phyloP scores from a whole-genome alignment of 1,284 basidiomycete species.

The Mycosarcoma maydis region DNA sequence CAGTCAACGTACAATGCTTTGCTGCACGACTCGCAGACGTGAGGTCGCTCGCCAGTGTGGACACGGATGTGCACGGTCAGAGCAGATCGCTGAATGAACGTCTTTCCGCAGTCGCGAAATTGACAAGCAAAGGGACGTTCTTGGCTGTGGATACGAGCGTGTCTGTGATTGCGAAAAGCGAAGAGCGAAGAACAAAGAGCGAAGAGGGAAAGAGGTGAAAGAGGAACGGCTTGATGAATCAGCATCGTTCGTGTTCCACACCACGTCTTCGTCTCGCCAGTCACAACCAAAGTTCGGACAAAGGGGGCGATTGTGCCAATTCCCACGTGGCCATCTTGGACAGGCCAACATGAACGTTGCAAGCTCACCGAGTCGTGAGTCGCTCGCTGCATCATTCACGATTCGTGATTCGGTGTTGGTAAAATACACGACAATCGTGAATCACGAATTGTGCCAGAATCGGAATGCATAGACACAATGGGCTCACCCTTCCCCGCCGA shows the following conservation, averaged over 20 bases:
- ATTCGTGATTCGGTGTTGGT: too few species aligned
- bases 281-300: too few species aligned
- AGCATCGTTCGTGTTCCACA: too few species aligned
- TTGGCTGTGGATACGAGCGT: constrained; percentile 61
- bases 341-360: background rate
- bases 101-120: constrained; percentile 58
- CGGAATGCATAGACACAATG: background rate
- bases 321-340: constrained; percentile 33
- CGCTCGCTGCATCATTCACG: background rate
- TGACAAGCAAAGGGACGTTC: constrained; percentile 60
- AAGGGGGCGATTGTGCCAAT: constrained; percentile 4
- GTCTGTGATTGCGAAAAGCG: constrained; percentile 31
- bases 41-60: constrained; percentile 82
- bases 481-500: background rate
- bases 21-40: constrained; percentile 76
- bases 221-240: background rate
- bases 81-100: constrained; percentile 70
- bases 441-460: too few species aligned
- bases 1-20: constrained; percentile 54
- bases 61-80: constrained; percentile 84
- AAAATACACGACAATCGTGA: too few species aligned
- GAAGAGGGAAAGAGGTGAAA: background rate
- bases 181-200: too few species aligned
- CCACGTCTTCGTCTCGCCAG: too few species aligned
- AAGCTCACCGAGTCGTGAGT: background rate